These are phyloP conservation scores for Nicotiana obtusifolia DNA, from an alignment of 257 asterid genomes.

Conservation along the genomic window DNA sequence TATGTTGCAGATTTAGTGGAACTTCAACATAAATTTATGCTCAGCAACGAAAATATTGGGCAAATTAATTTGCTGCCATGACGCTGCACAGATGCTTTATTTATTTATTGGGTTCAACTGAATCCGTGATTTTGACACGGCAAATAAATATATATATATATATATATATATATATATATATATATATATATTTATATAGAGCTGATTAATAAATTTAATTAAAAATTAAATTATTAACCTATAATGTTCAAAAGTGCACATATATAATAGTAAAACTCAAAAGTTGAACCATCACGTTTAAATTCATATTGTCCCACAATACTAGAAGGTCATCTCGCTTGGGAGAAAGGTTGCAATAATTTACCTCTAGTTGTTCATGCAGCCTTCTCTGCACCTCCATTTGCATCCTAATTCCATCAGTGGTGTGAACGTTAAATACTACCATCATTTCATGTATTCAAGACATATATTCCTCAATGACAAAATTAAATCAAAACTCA, in stretches of 20 bases:
- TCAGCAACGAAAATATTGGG: no score
- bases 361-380: constrained; percentile 94
- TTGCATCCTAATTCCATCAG: constrained; percentile 88
- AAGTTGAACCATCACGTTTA: neutral
- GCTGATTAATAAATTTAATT: neutral
- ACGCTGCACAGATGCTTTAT: neutral
- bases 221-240: neutral
- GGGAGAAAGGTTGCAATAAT: neutral
- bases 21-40: no score
- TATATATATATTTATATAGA: no score
- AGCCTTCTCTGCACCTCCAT: constrained; percentile 97
- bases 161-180: no score
- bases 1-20: no score
- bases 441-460: constrained; percentile 20
- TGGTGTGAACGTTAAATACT: constrained; percentile 35
- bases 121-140: neutral
- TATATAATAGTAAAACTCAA: no score
- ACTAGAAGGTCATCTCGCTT: neutral
- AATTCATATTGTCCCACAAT: neutral
- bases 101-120: neutral
- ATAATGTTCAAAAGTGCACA: neutral
- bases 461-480: constrained; percentile 16
- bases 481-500: constrained; percentile 5
- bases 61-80: no score
- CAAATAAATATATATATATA: neutral